Percentiles rank a stretch among this genome's conserved stretches.
phyloP scores from a whole-genome alignment of 768 basidiomycete species.

The Tylopilus intermedius region DNA sequence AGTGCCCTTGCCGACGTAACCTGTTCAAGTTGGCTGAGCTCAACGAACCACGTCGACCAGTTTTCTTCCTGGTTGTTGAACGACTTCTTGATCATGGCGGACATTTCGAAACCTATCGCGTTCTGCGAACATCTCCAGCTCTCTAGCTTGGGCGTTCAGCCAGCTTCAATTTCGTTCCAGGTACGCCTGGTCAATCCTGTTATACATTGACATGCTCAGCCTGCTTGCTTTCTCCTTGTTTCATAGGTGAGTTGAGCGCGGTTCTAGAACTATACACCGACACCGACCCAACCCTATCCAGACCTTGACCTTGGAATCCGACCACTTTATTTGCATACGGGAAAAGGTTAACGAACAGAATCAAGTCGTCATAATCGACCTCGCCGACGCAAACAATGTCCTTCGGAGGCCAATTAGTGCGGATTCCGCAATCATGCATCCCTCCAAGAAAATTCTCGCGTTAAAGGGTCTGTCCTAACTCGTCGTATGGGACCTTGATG shows the following conservation, averaged over 20 bases:
- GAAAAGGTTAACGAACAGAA: slow-evolving; percentile 94
- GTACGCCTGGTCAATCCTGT: slow-evolving; percentile 43
- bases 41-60: slow-evolving; percentile 22
- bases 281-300: slow-evolving; percentile 27
- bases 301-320: slow-evolving; percentile 94
- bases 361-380: slow-evolving; percentile 98
- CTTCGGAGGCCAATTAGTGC: slow-evolving; percentile 92
- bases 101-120: slow-evolving; percentile 65
- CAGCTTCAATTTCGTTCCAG: slow-evolving; percentile 96
- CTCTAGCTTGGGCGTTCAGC: slow-evolving; percentile 92
- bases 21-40: slow-evolving; percentile 2
- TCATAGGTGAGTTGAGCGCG: slow-evolving; percentile 18
- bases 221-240: slow-evolving; percentile 1
- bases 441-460: slow-evolving; percentile 92
- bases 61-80: slow-evolving; percentile 14
- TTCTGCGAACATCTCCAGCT: slow-evolving; percentile 92
- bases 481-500: not conserved
- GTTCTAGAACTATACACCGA: not conserved
- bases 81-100: slow-evolving; percentile 26
- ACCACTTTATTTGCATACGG: slow-evolving; percentile 96
- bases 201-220: slow-evolving; percentile 14
- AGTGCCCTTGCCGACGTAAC: slow-evolving; percentile 13
- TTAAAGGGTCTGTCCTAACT: slow-evolving; percentile 59
- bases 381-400: slow-evolving; percentile 95
- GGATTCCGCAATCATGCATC: slow-evolving; percentile 99